These are phyloP conservation scores for Suhomyces prunicola DNA, from an alignment of 805 yeast genomes.

Conservation along the genomic window DNA sequence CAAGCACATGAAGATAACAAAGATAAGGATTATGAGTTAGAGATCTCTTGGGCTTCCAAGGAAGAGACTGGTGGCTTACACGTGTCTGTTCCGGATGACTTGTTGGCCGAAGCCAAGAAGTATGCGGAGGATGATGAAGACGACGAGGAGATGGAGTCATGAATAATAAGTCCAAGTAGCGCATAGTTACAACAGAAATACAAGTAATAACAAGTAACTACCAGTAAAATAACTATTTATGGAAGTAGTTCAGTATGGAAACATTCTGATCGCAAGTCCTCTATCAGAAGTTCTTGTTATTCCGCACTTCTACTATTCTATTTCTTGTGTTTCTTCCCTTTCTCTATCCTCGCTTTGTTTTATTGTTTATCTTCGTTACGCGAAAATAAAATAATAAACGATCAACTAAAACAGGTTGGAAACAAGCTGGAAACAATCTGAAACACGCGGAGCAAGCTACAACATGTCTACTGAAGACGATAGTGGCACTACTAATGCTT, in stretches of 20 bases:
- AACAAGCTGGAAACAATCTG: not conserved
- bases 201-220: not conserved
- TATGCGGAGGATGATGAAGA: slow-evolving; percentile 84
- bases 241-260: no score
- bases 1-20: slow-evolving; percentile 96
- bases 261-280: no score
- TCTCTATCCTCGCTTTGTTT: not conserved
- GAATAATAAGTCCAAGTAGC: not conserved
- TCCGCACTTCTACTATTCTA: no score
- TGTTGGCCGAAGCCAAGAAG: slow-evolving; percentile 78
- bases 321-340: not conserved
- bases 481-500: slow-evolving; percentile 1
- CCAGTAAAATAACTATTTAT: no score
- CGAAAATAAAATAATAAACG: not conserved
- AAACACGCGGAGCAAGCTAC: not conserved
- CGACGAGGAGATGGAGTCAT: slow-evolving; percentile 38
- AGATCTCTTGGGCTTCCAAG: slow-evolving; percentile 81
- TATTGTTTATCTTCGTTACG: not conserved
- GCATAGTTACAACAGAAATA: no score
- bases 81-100: slow-evolving; percentile 71
- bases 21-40: slow-evolving; percentile 95
- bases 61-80: slow-evolving; percentile 80
- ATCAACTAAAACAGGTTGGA: not conserved
- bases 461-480: slow-evolving; percentile 1
- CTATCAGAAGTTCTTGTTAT: no score